Evolutionary conservation across 129 eudicot species (phyloP).

Genomic region (Deinandra increscens): DNA sequence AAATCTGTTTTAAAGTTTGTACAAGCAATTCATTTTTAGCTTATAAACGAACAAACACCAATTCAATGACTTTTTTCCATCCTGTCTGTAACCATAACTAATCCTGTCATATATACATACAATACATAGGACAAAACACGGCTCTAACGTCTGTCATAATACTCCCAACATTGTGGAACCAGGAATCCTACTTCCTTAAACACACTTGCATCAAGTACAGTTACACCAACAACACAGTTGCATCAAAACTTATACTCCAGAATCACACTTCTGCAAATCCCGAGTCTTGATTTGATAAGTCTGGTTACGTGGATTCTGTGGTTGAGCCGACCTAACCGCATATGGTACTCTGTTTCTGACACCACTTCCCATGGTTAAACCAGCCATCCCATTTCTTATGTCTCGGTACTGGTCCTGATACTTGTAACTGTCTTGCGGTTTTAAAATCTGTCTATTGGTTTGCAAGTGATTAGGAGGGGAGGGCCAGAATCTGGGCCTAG

Average conservation of each 20-base stretch:
- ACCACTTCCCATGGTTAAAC: conserved; percentile 48
- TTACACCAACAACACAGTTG: no score
- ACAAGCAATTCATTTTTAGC: no score
- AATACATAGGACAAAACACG: conserved; percentile 15
- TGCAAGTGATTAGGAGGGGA: conserved; percentile 37
- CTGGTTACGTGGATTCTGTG: conserved; percentile 29
- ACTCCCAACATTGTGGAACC: conserved; percentile 13
- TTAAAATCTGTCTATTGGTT: conserved; percentile 35
- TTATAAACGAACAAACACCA: no score
- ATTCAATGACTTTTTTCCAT: background rate
- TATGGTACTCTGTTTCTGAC: conserved; percentile 19
- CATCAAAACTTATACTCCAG: conserved; percentile 31
- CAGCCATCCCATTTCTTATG: conserved; percentile 58
- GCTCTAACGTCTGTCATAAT: no score
- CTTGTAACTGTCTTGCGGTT: conserved; percentile 30
- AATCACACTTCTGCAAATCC: conserved; percentile 33
- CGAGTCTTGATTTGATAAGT: conserved; percentile 54
- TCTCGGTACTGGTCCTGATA: conserved; percentile 44
- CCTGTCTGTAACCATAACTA: conserved; percentile 23
- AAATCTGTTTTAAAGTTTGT: no score
- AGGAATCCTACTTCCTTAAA: background rate
- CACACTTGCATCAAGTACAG: conserved; percentile 14
- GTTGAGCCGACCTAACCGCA: conserved; percentile 29
- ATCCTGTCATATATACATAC: conserved; percentile 25
- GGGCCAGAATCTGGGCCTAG: conserved; percentile 37